phyloP scores from a whole-genome alignment of 805 yeast genomes.

The Cyberlindnera meyerae region DNA sequence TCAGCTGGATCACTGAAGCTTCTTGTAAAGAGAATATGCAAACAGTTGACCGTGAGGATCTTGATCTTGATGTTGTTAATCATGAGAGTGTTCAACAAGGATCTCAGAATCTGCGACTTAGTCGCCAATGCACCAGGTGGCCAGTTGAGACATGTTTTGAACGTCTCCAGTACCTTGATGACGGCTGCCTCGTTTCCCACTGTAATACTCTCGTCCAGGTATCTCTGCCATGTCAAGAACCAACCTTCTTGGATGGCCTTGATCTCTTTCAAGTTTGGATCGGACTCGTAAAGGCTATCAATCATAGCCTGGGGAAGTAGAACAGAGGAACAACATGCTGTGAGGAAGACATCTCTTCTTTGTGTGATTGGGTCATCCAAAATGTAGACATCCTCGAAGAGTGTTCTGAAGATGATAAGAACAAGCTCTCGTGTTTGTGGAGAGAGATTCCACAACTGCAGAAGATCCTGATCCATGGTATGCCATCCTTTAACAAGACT shows the following conservation, averaged over 20 bases:
- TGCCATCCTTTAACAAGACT: slow-evolving; percentile 70
- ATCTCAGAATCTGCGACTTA: slow-evolving; percentile 57
- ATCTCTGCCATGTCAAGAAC: slow-evolving; percentile 71
- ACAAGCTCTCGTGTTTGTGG: slow-evolving; percentile 68
- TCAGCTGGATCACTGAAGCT: slow-evolving; percentile 61
- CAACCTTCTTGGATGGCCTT: slow-evolving; percentile 79
- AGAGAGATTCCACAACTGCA: slow-evolving; percentile 67
- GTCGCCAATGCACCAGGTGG: slow-evolving; percentile 71
- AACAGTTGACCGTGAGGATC: slow-evolving; percentile 82
- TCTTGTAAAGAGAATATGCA: slow-evolving; percentile 84
- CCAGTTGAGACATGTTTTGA: slow-evolving; percentile 92
- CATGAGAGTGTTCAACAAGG: slow-evolving; percentile 55
- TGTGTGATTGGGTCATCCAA: slow-evolving; percentile 90
- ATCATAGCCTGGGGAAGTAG: slow-evolving; percentile 68
- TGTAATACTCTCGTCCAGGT: slow-evolving; percentile 41
- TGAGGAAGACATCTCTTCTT: slow-evolving; percentile 67
- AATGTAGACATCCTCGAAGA: slow-evolving; percentile 89
- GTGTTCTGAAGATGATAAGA: slow-evolving; percentile 71
- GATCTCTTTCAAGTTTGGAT: slow-evolving; percentile 56
- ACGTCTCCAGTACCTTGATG: slow-evolving; percentile 67
- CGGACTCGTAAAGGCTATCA: slow-evolving; percentile 57
- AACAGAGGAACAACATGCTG: slow-evolving; percentile 79
- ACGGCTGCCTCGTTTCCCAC: slow-evolving; percentile 44
- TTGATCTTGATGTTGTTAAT: slow-evolving; percentile 62
- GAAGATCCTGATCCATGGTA: slow-evolving; percentile 76